These are phyloP conservation scores for Amaranthus cruentus DNA, from an alignment of 148 eudicot species.

Conservation along the genomic window DNA sequence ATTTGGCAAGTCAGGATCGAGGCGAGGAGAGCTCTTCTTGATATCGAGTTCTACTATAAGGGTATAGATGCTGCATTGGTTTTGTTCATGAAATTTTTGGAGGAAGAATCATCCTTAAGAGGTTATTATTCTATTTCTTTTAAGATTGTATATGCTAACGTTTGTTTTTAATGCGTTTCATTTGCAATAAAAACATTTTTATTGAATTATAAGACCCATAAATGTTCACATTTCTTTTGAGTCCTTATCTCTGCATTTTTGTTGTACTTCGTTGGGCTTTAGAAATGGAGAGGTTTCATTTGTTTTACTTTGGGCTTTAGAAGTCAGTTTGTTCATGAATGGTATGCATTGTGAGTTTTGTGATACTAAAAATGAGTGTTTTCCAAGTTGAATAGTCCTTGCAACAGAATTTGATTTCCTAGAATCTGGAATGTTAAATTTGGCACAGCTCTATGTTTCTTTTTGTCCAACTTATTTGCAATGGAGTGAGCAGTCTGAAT, in stretches of 20 bases:
- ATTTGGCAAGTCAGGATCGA: conserved; percentile 83
- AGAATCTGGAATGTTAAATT: neutral
- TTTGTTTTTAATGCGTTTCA: too few species aligned
- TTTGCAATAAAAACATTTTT: too few species aligned
- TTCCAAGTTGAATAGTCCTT: neutral
- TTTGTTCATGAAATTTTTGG: conserved; percentile 61
- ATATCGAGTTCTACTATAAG: conserved; percentile 65
- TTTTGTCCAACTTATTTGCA: neutral
- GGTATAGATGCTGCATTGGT: conserved; percentile 76
- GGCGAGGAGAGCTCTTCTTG: conserved; percentile 85
- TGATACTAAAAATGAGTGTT: neutral
- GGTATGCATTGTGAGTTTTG: neutral
- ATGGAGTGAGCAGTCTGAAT: neutral
- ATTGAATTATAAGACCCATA: too few species aligned
- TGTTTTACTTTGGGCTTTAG: neutral
- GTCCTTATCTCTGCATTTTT: too few species aligned
- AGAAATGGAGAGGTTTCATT: neutral
- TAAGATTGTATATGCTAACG: neutral
- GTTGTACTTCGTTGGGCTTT: too few species aligned
- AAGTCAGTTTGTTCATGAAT: neutral
- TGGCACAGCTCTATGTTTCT: neutral
- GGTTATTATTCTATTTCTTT: conserved; percentile 33
- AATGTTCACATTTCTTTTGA: too few species aligned
- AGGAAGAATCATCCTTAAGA: conserved; percentile 77
- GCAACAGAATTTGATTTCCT: neutral